Conservation (phyloP, 1,139 yeast species). For the Waltiozyma sp. region DNA sequence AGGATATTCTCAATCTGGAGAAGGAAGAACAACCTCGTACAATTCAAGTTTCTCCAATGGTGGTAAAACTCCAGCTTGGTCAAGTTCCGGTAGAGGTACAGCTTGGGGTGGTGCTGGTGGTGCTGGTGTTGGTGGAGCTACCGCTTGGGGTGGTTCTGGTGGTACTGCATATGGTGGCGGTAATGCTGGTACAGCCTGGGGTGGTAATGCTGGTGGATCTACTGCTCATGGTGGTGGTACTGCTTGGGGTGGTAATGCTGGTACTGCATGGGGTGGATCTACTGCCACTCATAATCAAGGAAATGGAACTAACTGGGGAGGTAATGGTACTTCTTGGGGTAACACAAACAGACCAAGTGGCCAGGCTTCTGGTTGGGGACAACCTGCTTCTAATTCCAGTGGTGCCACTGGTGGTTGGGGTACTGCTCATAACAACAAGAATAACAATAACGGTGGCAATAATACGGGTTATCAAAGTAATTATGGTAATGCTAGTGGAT, state of each 20-base stretch:
- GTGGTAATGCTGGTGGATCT: constrained; percentile 16
- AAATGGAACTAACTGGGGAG: constrained; percentile 21
- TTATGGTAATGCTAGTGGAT: no score
- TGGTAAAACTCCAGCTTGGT: constrained; percentile 32
- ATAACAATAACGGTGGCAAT: no score
- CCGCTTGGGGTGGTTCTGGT: no score
- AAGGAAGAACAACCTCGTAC: constrained; percentile 20
- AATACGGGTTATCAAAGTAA: no score
- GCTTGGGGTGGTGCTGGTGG: constrained; percentile 22
- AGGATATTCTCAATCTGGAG: constrained; percentile 5
- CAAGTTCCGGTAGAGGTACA: constrained; percentile 25
- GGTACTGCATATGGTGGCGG: background rate
- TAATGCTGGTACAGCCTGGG: constrained; percentile 11
- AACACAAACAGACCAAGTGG: constrained; percentile 32
- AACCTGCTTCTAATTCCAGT: constrained; percentile 25
- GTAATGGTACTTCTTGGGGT: constrained; percentile 32
- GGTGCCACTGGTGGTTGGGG: constrained; percentile 17
- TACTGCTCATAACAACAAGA: background rate
- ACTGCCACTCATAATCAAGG: no score
- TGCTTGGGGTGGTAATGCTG: constrained; percentile 24
- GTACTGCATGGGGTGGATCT: constrained; percentile 42
- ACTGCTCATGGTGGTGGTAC: constrained; percentile 33
- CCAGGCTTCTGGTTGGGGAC: constrained; percentile 31
- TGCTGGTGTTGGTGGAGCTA: constrained; percentile 8
- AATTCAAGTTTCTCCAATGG: constrained; percentile 39